Evolutionary conservation across 805 yeast species (phyloP), one percentile per base, ranked within the genome.

Genomic region (Isabelozyma pseudorhagii): DNA sequence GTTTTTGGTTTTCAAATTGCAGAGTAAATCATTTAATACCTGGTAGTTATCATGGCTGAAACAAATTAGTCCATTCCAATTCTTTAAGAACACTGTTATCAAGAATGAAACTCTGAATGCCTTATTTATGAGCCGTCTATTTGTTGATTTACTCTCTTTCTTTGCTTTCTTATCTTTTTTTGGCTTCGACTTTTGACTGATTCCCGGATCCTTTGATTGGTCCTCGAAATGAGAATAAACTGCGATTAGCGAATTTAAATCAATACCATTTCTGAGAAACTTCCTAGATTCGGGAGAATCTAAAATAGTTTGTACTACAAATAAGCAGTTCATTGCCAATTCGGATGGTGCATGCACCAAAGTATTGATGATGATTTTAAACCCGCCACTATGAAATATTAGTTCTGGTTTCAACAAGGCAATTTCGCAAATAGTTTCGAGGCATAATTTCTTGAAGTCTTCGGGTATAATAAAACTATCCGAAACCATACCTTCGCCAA

Each of bases 31-130:
- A 40, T 69, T 71, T 18, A 92, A 61, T 8, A 85, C 77, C 48
- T 71, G 69, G 53, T 81, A 84, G 50, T 82, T 68, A 54, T 84
- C 72, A 49, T 79, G 74, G 0, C 87, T 77, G 56, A 85, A 80
- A 13, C 85, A 80, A 51, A 85, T 76, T 9, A 91, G 59, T 0
- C 99, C 99, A 10, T 87, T 75, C 82, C 93, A 85, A 34, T 83
- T 77, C 52, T 89, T 87, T 45, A 93, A 66, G 21, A 89, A 68
- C 4, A 79, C 63, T 0, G 87, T 69, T 2, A 93, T 63, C 8
- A 89, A 72, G 41, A 79, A 75, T 0, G 91, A 81, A 11, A 82
- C 71, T 50, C 77, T 79, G 50, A 85, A 86, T 28, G 90, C 68
- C 54, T 77, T 81, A 38, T 81, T 85, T 28, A 73, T 66, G 50